Evolutionary conservation across 176 grass and related monocot genomes (phyloP).

Genomic region (Oryza australiensis): DNA sequence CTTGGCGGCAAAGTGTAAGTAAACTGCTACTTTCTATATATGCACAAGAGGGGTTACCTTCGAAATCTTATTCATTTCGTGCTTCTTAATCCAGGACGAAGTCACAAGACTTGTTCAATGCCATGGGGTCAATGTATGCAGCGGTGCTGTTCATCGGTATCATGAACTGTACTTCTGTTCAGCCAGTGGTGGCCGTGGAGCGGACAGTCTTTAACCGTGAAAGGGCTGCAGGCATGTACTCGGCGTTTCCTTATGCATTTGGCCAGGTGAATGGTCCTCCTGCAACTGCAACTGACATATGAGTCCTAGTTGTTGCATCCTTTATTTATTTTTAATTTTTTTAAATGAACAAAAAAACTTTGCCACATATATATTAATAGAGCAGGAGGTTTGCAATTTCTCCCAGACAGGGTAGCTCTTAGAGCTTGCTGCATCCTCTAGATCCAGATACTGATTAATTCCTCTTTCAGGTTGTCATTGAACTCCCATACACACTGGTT

Average conservation of each 20-base stretch:
- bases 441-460: not conserved
- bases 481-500: constrained; percentile 67
- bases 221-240: constrained; percentile 89
- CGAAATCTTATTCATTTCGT: not conserved
- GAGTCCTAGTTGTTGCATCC: not conserved
- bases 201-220: constrained; percentile 91
- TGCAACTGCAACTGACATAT: not conserved
- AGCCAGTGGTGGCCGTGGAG: constrained; percentile 79
- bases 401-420: too few relatives aligned
- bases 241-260: constrained; percentile 91
- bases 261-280: constrained; percentile 64
- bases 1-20: constrained; percentile 77
- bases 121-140: constrained; percentile 87
- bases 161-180: constrained; percentile 69
- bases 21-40: constrained; percentile 11
- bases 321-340: too few relatives aligned
- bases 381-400: too few relatives aligned
- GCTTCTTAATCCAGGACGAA: constrained; percentile 39
- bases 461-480: constrained; percentile 64
- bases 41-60: not conserved
- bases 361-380: too few relatives aligned
- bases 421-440: too few relatives aligned
- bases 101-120: constrained; percentile 67
- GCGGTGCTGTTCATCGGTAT: constrained; percentile 73
- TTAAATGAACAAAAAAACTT: too few relatives aligned